Base-by-base conservation (phyloP, 1,284 basidiomycete species). In the Pyrrhoderma lamaoense region DNA sequence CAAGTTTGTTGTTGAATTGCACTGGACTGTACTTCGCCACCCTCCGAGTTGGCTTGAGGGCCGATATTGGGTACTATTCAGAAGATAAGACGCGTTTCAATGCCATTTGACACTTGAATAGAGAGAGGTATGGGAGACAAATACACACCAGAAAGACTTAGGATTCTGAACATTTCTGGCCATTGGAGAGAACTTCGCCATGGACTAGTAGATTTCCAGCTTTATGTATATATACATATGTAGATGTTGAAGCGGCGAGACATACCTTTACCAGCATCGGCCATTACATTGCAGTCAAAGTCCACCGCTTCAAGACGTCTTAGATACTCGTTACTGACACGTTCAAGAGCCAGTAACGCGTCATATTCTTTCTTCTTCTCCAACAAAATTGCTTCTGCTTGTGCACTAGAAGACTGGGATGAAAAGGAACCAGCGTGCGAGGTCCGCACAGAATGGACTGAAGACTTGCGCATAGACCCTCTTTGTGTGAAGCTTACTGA, bases 351-450 rank as follows among this genome's bases (percentile, higher is more conserved):
- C 18, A 76, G 72, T n/a, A 87, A 81, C 0, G 82, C 83, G 51
- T 87, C 84, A 48, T 72, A 78, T 63, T 89, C 85, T 61, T 85
- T 88, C 69, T 85, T 88, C 70, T 88, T 89, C 61, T 89, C 85
- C 1, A 71, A 52, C 34, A 86, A 70, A 57, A 80, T 81, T 9
- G 76, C 70, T 2, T 67, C 58, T 22, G 38, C 38, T 16, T 40
- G 75, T 1, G 76, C 71, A 50, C 69, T 72, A 23, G 68, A 70
- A 4, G 70, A 63, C 35, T 76, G 71, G 1, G 67, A 64, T 13
- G 67, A 58, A 21, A 63, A 49, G 3, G 64, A 60, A 16, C 64
- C 59, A 3, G 67, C 67, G 54, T 78, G 72, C 4, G 79, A 80
- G 18, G 70, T 25, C n/a, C 52, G 48, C 14, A 45, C 38, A 14